Evolutionary conservation across 768 basidiomycete genomes (phyloP).

Genomic region (Sporobolomyces phaffii): DNA sequence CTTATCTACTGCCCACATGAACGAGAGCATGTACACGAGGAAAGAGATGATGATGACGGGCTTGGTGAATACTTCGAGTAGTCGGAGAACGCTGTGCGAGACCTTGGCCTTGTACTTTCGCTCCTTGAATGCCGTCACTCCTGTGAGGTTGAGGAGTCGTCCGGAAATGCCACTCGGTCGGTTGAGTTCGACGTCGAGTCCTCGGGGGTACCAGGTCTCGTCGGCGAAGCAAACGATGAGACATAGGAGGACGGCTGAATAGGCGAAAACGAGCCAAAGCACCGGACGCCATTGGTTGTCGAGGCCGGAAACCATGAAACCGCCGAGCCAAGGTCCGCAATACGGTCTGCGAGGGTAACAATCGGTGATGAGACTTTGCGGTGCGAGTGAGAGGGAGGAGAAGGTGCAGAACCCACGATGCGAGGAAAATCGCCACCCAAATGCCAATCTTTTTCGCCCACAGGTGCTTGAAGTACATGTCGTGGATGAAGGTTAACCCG

Average conservation of each 20-base stretch:
- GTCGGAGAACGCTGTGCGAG: constrained; percentile 20
- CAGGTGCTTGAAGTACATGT: constrained; percentile 34
- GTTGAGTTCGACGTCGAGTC: constrained; percentile 15
- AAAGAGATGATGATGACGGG: constrained; percentile 17
- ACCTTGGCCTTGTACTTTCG: constrained; percentile 29
- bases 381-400: too few relatives aligned
- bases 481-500: constrained; percentile 28
- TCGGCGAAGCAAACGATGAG: constrained; percentile 22
- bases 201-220: constrained; percentile 38
- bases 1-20: constrained; percentile 26
- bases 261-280: constrained; percentile 38
- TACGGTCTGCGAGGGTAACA: not conserved
- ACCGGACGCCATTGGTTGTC: constrained; percentile 31
- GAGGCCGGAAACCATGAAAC: constrained; percentile 29
- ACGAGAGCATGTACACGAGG: constrained; percentile 32
- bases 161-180: constrained; percentile 16
- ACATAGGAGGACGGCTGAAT: constrained; percentile 16
- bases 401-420: not conserved
- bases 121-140: constrained; percentile 32
- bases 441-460: constrained; percentile 30
- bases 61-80: constrained; percentile 33
- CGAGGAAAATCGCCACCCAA: constrained; percentile 33
- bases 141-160: constrained; percentile 29
- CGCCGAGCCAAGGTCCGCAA: constrained; percentile 5
- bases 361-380: too few relatives aligned